Evolutionary conservation across 2,329 filamentous ascomycete species (phyloP).

Genomic region (Aureobasidium sp.): DNA sequence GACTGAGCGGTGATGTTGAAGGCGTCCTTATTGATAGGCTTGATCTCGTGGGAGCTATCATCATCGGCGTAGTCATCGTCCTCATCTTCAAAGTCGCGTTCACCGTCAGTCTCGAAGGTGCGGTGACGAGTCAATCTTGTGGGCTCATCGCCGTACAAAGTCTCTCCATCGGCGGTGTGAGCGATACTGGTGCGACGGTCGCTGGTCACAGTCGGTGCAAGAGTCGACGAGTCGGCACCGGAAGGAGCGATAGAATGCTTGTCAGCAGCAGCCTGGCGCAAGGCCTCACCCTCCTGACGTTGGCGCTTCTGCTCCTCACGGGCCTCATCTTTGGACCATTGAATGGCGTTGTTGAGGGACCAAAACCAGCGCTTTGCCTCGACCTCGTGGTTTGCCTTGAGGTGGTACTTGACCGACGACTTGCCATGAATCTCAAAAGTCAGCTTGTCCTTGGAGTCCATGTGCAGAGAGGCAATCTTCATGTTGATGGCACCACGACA

Average conservation of each 20-base stretch:
- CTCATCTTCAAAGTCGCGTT: slow-evolving; percentile 51
- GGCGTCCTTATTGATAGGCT: slow-evolving; percentile 74
- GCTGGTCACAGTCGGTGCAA: background rate
- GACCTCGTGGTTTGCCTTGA: slow-evolving; percentile 96
- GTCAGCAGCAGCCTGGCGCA: slow-evolving; percentile 48
- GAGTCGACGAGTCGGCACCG: background rate
- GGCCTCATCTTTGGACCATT: slow-evolving; percentile 95
- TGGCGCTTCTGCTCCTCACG: slow-evolving; percentile 77
- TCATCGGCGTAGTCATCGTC: slow-evolving; percentile 72
- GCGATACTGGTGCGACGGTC: background rate
- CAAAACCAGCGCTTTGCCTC: slow-evolving; percentile 99
- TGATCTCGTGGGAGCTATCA: slow-evolving; percentile 65
- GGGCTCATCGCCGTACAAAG: slow-evolving; percentile 36
- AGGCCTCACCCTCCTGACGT: slow-evolving; percentile 62
- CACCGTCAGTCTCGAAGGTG: slow-evolving; percentile 26
- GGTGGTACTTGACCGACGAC: slow-evolving; percentile 94
- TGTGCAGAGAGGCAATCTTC: slow-evolving; percentile 87
- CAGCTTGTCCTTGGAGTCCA: slow-evolving; percentile 95
- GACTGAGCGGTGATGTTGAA: slow-evolving; percentile 97
- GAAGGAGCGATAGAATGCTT: background rate
- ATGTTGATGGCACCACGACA: slow-evolving; percentile 98
- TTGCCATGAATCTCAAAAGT: slow-evolving; percentile 98
- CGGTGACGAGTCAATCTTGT: background rate
- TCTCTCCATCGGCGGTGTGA: slow-evolving; percentile 15
- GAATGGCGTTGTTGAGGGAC: slow-evolving; percentile 97